Evolutionary conservation across 164 flowering plant species (phyloP), one percentile per base, ranked within the genome.

Genomic region (Vitis rupestris): DNA sequence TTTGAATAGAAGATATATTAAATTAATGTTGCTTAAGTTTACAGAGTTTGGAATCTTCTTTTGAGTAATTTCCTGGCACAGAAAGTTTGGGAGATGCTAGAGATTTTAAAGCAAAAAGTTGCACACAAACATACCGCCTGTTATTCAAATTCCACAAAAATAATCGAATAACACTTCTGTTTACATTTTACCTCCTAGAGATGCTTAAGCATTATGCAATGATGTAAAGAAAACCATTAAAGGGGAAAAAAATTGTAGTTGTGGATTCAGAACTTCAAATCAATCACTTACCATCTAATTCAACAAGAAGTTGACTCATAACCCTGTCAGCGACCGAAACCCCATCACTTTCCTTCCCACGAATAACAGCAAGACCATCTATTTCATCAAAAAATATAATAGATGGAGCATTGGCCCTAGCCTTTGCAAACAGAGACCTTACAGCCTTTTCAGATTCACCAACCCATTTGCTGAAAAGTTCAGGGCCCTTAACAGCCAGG

Each of bases 381-480:
- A 96, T 85, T 82, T 96, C 99, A 84, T 96, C 99, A 72, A 96
- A 93, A 81, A 96, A 93, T 73, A 93, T 85, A 62, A 96, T 85
- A 59, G 99, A 86, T 15, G 99, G 99, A 58, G 97, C 94, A 89
- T 91, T 91, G 44, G 90, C 94, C 79, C 93, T 84, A 37, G 99
- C 99, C 76, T 89, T 96, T 23, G 89, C 88, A 83, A 96, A 96
- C 30, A 96, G 76, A 47, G 97, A 86, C 79, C 83, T 85, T 10
- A 96, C 97, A 66, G 97, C 97, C 82, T 93, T 93, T 85, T 96
- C 99, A 13, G 99, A 91, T 85, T 96, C 99, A 76, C 99, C 99
- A 73, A 96, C 99, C 98, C 98, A 96, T 84, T 93, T 93, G 80
- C 94, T 93, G 75, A 88, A 92, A 53, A 96, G 91, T 72, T 96